Evolutionary conservation across 192 early-diverging fungal genomes (phyloP).

Genomic region (Coemansia sp.): DNA sequence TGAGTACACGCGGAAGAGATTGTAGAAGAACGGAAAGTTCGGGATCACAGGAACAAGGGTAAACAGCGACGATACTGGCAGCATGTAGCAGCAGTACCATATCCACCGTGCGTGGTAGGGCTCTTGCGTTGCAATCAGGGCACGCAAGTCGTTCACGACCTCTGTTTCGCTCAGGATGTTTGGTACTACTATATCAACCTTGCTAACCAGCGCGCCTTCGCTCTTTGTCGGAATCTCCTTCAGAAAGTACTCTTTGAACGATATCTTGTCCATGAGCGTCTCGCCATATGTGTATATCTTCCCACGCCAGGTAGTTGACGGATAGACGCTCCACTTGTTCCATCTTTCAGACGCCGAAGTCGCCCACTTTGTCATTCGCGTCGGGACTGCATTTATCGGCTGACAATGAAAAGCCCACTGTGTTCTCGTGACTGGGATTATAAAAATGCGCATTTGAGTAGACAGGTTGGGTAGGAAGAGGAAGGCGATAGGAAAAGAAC

Average conservation of each 20-base stretch:
- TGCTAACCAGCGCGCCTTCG: constrained; percentile 30
- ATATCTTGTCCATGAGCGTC: constrained; percentile 68
- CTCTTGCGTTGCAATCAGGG: constrained; percentile 51
- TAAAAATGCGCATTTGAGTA: constrained; percentile 41
- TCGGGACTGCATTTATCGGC: constrained; percentile 39
- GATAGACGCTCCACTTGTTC: constrained; percentile 45
- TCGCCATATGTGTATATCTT: constrained; percentile 62
- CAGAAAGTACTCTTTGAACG: constrained; percentile 75
- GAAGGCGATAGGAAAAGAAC: neutral
- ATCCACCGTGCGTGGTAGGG: constrained; percentile 76
- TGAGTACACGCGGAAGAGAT: constrained; percentile 76
- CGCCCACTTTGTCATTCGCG: constrained; percentile 47
- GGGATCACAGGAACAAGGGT: constrained; percentile 72
- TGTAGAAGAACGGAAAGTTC: constrained; percentile 79
- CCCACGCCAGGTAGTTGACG: constrained; percentile 58
- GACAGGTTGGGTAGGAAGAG: neutral
- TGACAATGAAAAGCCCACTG: constrained; percentile 54
- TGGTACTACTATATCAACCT: constrained; percentile 52
- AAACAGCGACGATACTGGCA: constrained; percentile 71
- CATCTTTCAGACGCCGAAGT: constrained; percentile 42
- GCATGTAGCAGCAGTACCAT: constrained; percentile 64
- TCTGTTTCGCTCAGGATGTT: constrained; percentile 46
- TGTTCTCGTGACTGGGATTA: constrained; percentile 42
- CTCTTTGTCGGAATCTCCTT: constrained; percentile 67
- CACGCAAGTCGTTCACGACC: constrained; percentile 52